These are phyloP conservation scores for Aspergillus japonicus DNA, from an alignment of 2,329 filamentous ascomycete species.

Conservation along the genomic window DNA sequence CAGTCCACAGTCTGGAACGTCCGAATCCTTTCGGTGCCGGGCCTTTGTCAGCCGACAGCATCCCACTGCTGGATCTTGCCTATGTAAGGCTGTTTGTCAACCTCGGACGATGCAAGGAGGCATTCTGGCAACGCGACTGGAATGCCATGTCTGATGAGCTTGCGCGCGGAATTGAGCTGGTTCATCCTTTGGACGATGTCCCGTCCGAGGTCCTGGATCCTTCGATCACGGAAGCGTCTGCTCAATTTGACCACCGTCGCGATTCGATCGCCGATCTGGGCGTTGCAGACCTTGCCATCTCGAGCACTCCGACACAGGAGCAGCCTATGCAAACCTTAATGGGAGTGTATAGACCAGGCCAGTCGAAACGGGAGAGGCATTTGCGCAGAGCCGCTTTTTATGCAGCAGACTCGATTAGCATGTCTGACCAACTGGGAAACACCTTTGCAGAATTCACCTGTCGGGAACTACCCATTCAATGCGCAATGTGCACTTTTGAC, in stretches of 20 bases:
- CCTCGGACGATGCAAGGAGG: slow-evolving; percentile 85
- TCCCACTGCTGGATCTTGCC: slow-evolving; percentile 85
- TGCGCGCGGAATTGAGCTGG: slow-evolving; percentile 71
- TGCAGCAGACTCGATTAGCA: slow-evolving; percentile 84
- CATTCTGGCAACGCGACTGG: slow-evolving; percentile 91
- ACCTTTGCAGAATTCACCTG: slow-evolving; percentile 82
- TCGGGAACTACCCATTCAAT: slow-evolving; percentile 83
- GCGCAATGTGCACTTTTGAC: slow-evolving; percentile 88
- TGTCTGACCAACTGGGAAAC: slow-evolving; percentile 81
- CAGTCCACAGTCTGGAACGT: slow-evolving; percentile 77
- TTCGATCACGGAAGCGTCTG: slow-evolving; percentile 22
- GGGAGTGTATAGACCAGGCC: slow-evolving; percentile 34
- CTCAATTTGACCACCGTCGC: slow-evolving; percentile 25
- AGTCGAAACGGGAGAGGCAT: slow-evolving; percentile 76
- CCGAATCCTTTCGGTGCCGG: slow-evolving; percentile 80
- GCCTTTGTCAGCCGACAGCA: slow-evolving; percentile 83
- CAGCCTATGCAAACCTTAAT: slow-evolving; percentile 30
- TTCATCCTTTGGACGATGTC: slow-evolving; percentile 63
- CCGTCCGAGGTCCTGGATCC: slow-evolving; percentile 32
- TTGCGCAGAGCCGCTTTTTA: slow-evolving; percentile 94
- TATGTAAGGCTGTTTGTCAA: slow-evolving; percentile 93
- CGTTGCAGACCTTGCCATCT: slow-evolving; percentile 38
- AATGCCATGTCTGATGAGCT: slow-evolving; percentile 88
- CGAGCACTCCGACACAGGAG: slow-evolving; percentile 37
- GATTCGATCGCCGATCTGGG: slow-evolving; percentile 39